Evolutionary conservation across 2,329 filamentous ascomycete species (phyloP), one percentile per base, ranked within the genome.

Genomic region (Huntiella moniliformis): DNA sequence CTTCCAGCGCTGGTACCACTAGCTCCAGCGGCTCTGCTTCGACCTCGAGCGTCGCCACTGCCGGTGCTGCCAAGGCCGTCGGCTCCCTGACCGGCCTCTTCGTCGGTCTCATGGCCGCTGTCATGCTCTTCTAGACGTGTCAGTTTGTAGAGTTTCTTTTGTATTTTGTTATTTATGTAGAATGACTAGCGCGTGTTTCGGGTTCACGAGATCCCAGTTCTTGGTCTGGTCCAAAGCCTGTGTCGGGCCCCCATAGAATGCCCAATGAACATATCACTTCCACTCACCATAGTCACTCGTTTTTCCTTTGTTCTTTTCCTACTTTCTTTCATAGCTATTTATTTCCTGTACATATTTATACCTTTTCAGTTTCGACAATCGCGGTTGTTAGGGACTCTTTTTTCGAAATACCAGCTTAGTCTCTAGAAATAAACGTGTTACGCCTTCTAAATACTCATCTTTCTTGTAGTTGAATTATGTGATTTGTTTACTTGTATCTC

Each of bases 251-350:
- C 37, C 22, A 16, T 18, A 17, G 16, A 17, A 8, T 38, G 8
- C 16, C 16, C 11, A 13, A 13, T 7, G 42, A 22, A 43, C 16
- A 28, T 28, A 28, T n/a, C 41, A n/a, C 41, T 37, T 35, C 31
- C 32, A 32, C 40, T 47, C 39, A 43, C 40, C 33, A 18, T 34
- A 46, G 33, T 44, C 35, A 28, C 33, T 44, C 18, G 15, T 44
- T 44, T 31, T 31, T 38, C 17, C 1, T 37, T 35, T 43, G 31
- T 36, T 43, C 13, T 12, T 44, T 44, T 31, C 28, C 8, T 17
- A 39, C 32, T 15, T n/a, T 16, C 34, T 16, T 34, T 10, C 15
- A 34, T 38, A 32, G 38, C 16, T 28, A 38, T 38, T 32, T 17
- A 32, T 38, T 38, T 38, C 17, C 13, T 45, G 28, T 38, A 45